Percentiles rank a stretch among this genome's conserved stretches.
phyloP scores from a whole-genome alignment of 2,329 filamentous ascomycete genomes.

The Beauveria asiatica region DNA sequence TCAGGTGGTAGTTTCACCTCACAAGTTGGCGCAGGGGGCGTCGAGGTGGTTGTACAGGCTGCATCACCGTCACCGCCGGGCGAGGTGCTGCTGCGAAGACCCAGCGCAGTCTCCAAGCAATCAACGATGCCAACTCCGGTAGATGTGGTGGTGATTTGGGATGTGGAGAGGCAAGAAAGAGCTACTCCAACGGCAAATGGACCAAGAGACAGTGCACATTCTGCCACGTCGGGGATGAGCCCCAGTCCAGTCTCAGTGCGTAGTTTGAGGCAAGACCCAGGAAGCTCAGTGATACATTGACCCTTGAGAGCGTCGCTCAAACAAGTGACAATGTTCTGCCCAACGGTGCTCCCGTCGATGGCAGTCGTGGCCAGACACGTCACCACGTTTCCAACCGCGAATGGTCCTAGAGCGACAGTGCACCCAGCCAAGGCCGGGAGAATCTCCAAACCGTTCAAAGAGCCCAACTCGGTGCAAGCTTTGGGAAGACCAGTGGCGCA shows the following conservation, averaged over 20 bases:
- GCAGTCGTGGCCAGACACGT: not conserved
- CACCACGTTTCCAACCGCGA: not conserved
- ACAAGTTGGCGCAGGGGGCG: not conserved
- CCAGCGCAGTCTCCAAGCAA: not conserved
- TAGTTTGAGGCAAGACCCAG: not conserved
- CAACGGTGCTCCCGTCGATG: not conserved
- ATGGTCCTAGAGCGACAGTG: not conserved
- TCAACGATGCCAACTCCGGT: not conserved
- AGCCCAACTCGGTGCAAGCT: not conserved
- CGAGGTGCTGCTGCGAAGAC: not conserved
- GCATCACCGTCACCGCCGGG: not conserved
- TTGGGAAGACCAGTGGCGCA: not conserved
- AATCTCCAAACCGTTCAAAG: not conserved
- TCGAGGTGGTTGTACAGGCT: not conserved
- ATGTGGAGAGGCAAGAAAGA: constrained; percentile 4
- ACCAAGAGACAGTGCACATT: constrained; percentile 8
- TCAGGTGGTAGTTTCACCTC: not conserved
- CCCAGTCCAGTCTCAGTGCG: not conserved
- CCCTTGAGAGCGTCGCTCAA: not conserved
- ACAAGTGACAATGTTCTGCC: not conserved
- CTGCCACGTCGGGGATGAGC: not conserved
- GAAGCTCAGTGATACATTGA: constrained; percentile 9
- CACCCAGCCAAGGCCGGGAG: not conserved
- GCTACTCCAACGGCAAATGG: constrained; percentile 9
- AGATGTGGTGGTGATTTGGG: not conserved